Base-by-base conservation (phyloP, 768 basidiomycete genomes). In the Naganishia vaughanmartiniae region DNA sequence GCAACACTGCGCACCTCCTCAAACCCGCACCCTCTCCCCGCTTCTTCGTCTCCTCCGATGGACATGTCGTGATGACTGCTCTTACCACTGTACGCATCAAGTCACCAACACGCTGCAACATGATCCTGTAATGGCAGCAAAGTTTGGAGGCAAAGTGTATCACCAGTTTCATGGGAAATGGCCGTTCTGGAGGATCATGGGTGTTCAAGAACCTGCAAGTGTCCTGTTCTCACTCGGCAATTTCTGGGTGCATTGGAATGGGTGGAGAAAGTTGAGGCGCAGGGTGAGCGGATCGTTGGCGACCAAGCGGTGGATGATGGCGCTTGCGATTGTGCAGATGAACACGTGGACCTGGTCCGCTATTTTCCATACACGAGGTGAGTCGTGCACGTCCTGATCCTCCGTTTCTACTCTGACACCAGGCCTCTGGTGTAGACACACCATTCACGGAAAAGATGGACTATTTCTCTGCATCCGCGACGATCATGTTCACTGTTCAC, bases 291-390 rank as follows among this genome's bases (percentile, higher is more conserved):
- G 70, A 14, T 54, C 58, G 60, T 30, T 45, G 5, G 66, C 46
- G 7, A 75, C 76, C 63, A 70, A 76, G 30, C 54, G 53, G 33
- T 79, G 78, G 78, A 70, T 81, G 70, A 42, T 67, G 30, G 73
- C 69, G 11, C 36, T 78, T 86, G 87, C 89, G 0, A 80, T 86
- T 70, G 82, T 88, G 46, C 91, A 89, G 77, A 83, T 93, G 73
- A 94, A 95, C 74, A 89, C 93, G 1, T 99, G 95, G 95, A 75
- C 90, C 34, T 94, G 92, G 92, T 92, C 90, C 1, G 81, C 88
- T 0, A 85, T 97, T 2, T 99, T 98, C 76, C 96, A 99, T 78
- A 91, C 89, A 0, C 85, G 96, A 86, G 93, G 93, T 91, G 73
- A 75, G 87, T 63, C 5, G 6, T 15, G 42, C 15, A 15, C 42